Percentiles rank a stretch among this genome's conserved stretches.
These are phyloP conservation scores for Pestalotiopsis fici DNA, from an alignment of 2,329 filamentous ascomycete species.

Conservation along the genomic window DNA sequence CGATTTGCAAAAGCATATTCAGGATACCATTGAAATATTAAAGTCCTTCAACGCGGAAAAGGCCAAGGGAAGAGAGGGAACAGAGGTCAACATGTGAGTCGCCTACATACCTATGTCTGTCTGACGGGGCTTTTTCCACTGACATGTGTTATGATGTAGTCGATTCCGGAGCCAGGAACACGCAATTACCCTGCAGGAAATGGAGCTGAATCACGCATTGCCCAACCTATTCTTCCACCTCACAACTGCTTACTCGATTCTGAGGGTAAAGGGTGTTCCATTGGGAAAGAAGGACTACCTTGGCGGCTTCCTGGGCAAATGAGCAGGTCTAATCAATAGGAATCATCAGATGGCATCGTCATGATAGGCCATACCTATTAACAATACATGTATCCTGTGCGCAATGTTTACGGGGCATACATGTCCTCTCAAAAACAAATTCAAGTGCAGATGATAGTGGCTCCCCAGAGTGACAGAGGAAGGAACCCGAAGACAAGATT, in stretches of 20 bases:
- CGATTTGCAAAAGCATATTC: slow-evolving; percentile 32
- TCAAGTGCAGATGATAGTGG: too few relatives aligned
- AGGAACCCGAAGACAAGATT: too few relatives aligned
- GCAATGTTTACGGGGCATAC: too few relatives aligned
- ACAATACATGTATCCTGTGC: too few relatives aligned
- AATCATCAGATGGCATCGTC: background rate
- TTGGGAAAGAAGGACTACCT: slow-evolving; percentile 60
- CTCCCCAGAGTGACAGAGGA: too few relatives aligned
- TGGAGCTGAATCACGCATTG: background rate
- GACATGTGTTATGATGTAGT: fast-evolving
- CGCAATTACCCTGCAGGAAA: background rate
- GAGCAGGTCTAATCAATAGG: background rate
- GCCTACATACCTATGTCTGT: background rate
- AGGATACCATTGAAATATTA: slow-evolving; percentile 26
- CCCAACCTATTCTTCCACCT: slow-evolving; percentile 55
- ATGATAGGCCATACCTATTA: background rate
- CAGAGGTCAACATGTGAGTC: background rate
- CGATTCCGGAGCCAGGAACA: background rate
- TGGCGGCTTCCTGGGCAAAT: slow-evolving; percentile 4
- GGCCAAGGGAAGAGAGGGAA: background rate
- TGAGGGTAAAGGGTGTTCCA: slow-evolving; percentile 60
- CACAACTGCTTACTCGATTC: slow-evolving; percentile 58
- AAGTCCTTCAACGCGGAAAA: background rate
- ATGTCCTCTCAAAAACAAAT: too few relatives aligned
- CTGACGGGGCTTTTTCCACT: background rate